Evolutionary conservation across 164 flowering plant species (phyloP).

Genomic region (Kingdonia uniflora): DNA sequence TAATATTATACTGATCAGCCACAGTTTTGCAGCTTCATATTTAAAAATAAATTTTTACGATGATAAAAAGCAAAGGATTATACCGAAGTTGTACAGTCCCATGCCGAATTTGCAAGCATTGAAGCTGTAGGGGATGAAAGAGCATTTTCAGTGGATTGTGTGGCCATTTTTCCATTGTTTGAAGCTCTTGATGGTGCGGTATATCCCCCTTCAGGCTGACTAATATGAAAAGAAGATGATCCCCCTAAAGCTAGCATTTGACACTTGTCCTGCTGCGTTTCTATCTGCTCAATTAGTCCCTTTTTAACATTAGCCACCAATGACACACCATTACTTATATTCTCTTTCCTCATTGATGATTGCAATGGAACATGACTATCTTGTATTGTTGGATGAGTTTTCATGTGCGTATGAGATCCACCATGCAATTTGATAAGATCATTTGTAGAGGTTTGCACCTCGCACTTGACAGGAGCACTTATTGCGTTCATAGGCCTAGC

Average conservation of each 20-base stretch:
- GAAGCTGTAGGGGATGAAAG: background rate
- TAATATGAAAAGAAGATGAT: constrained; percentile 27
- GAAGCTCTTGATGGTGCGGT: constrained; percentile 18
- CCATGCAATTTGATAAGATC: constrained; percentile 51
- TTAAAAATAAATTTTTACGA: too few relatives aligned
- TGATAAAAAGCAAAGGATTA: too few relatives aligned
- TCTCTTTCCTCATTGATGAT: constrained; percentile 35
- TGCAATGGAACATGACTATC: constrained; percentile 47
- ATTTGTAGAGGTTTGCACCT: constrained; percentile 31
- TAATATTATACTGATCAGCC: too few relatives aligned
- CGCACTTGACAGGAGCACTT: constrained; percentile 37
- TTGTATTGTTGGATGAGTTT: constrained; percentile 35
- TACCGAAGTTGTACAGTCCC: background rate
- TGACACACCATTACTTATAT: constrained; percentile 23
- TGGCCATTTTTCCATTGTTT: too few relatives aligned
- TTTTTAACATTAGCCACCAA: constrained; percentile 44
- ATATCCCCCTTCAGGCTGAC: constrained; percentile 36
- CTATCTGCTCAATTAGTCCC: constrained; percentile 49
- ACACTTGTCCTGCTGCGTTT: constrained; percentile 42
- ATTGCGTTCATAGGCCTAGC: constrained; percentile 31
- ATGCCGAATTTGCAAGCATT: background rate
- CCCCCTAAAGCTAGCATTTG: constrained; percentile 35
- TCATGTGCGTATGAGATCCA: constrained; percentile 38
- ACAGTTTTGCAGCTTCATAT: too few relatives aligned
- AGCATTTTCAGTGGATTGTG: too few relatives aligned